Percentiles rank a stretch among this genome's conserved stretches.
Conservation (phyloP, 2,329 filamentous ascomycete genomes). For the Polychaeton citri region DNA sequence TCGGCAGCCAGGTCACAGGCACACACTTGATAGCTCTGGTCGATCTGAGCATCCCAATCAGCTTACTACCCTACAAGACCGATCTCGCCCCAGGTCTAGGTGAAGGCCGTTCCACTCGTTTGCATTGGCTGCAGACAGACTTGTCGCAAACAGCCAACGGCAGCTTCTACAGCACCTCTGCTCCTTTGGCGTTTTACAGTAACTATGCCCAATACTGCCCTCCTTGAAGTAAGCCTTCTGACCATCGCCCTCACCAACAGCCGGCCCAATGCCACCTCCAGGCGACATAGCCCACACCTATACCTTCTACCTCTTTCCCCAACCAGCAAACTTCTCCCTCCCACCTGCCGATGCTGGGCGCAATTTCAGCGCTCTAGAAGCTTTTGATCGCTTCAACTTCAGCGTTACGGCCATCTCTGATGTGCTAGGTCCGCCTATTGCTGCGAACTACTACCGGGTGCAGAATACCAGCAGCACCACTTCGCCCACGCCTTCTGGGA, state of each 20-base stretch:
- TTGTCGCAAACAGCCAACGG: conserved; percentile 10
- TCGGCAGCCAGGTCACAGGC: conserved; percentile 3
- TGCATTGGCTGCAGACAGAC: conserved; percentile 18
- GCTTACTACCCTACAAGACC: conserved; percentile 6
- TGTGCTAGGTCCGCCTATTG: conserved; percentile 10
- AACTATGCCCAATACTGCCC: background rate
- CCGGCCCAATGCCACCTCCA: conserved; percentile 10
- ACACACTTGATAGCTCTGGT: conserved; percentile 14
- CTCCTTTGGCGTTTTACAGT: conserved; percentile 13
- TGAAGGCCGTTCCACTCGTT: conserved; percentile 15
- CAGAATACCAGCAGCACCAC: conserved; percentile 9
- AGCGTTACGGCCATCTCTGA: conserved; percentile 9
- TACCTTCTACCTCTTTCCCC: conserved; percentile 18
- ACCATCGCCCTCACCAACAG: background rate
- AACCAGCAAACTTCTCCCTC: conserved; percentile 11
- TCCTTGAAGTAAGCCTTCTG: background rate
- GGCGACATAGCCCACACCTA: conserved; percentile 18
- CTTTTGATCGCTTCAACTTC: conserved; percentile 12
- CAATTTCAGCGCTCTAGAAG: conserved; percentile 4
- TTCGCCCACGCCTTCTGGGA: conserved; percentile 3
- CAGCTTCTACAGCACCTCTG: conserved; percentile 7
- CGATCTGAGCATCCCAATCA: conserved; percentile 13
- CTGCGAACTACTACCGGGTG: conserved; percentile 15
- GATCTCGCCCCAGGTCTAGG: conserved; percentile 13
- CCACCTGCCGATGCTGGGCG: conserved; percentile 9